phyloP scores from a whole-genome alignment of 148 eudicot species.

The Simmondsia chinensis region DNA sequence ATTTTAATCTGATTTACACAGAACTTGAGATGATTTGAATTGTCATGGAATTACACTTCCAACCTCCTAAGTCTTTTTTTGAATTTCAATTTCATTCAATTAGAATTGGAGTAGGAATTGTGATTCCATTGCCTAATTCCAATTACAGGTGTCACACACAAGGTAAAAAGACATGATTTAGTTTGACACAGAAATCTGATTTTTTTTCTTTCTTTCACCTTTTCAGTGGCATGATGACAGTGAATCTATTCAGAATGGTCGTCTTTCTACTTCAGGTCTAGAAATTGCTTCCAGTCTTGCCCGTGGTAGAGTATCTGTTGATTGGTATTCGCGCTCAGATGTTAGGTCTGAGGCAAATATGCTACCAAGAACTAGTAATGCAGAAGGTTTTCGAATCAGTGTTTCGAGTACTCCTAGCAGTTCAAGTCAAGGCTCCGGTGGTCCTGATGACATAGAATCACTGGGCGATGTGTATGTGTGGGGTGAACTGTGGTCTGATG shows the following conservation, averaged over 20 bases:
- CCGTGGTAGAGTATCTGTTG: constrained; percentile 40
- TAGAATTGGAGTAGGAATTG: too few relatives aligned
- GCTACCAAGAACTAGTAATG: constrained; percentile 52
- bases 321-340: constrained; percentile 42
- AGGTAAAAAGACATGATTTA: not conserved
- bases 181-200: constrained; percentile 1
- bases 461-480: constrained; percentile 78
- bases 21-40: too few relatives aligned
- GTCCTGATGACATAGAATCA: constrained; percentile 74
- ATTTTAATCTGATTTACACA: too few relatives aligned
- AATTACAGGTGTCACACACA: too few relatives aligned
- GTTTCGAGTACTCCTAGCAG: constrained; percentile 79
- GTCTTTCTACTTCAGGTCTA: constrained; percentile 34
- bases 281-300: constrained; percentile 35
- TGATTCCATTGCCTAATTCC: too few relatives aligned
- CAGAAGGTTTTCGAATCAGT: constrained; percentile 60
- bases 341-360: constrained; percentile 51
- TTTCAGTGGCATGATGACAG: constrained; percentile 33
- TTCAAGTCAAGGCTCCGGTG: constrained; percentile 70
- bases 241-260: constrained; percentile 27
- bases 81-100: too few relatives aligned
- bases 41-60: too few relatives aligned
- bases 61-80: too few relatives aligned
- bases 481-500: constrained; percentile 75
- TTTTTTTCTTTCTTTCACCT: not conserved